Evolutionary conservation across 805 yeast species (phyloP).

Genomic region (Blastobotrys peoriensis): DNA sequence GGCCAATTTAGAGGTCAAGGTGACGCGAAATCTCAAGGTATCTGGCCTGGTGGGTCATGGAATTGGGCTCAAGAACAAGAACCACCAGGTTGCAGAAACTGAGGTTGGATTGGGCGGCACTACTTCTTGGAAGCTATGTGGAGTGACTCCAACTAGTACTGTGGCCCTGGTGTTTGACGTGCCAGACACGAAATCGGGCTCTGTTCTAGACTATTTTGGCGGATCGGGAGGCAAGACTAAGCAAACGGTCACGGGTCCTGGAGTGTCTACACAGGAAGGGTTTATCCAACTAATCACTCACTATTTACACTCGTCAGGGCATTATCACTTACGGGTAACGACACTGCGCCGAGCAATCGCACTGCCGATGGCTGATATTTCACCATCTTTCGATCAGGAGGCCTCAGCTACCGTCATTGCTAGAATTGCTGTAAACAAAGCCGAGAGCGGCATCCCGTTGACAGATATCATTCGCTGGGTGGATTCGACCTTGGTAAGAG

Average conservation of each 20-base stretch:
- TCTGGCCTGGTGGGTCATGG: slow-evolving; percentile 90
- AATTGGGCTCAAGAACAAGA: slow-evolving; percentile 42
- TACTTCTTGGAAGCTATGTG: slow-evolving; percentile 72
- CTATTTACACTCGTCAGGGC: slow-evolving; percentile 85
- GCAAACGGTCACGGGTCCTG: neutral
- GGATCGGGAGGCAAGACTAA: slow-evolving; percentile 15
- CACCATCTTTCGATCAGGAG: slow-evolving; percentile 79
- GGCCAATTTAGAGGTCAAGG: slow-evolving; percentile 73
- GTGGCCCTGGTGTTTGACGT: slow-evolving; percentile 82
- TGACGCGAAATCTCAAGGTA: slow-evolving; percentile 73
- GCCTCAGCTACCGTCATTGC: slow-evolving; percentile 92
- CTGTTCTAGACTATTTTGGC: slow-evolving; percentile 15
- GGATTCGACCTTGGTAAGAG: slow-evolving; percentile 73
- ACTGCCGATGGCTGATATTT: slow-evolving; percentile 42
- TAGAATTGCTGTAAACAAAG: slow-evolving; percentile 73
- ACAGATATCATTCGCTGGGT: slow-evolving; percentile 90
- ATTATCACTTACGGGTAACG: slow-evolving; percentile 78
- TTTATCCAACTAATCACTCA: slow-evolving; percentile 75
- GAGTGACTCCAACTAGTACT: slow-evolving; percentile 71
- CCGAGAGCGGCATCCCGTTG: slow-evolving; percentile 65
- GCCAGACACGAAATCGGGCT: slow-evolving; percentile 26
- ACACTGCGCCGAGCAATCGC: slow-evolving; percentile 52
- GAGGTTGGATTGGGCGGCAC: slow-evolving; percentile 89
- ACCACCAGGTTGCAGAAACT: slow-evolving; percentile 72
- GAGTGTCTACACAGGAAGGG: neutral